Base-by-base conservation (phyloP, 2,329 filamentous ascomycete species). In the Fusarium fujikuroi region DNA sequence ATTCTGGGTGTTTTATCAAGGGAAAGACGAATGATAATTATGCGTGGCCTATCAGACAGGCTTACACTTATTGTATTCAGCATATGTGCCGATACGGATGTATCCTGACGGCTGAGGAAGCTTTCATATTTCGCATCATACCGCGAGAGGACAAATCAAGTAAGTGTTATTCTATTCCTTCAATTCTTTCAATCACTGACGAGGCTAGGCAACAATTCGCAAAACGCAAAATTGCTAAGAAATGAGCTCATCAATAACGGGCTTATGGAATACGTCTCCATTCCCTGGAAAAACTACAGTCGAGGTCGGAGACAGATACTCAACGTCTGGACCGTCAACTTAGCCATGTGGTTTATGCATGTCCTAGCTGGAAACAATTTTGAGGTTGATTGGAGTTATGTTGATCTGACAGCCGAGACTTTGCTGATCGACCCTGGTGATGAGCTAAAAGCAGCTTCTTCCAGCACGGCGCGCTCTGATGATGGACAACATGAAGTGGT, bases 311-410 rank as follows among this genome's bases (percentile, higher is more conserved):
- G 44, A 18, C 39, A 7, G 15, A 18, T 25, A 19, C 37, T 42
- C 11, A 23, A 58, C 18, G 49, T n/a, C 3, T 71, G 63, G 64
- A 73, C 70, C 23, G 25, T 73, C 44, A 71, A 71, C 39, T 44
- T 73, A 9, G 68, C 68, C 2, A 23, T 73, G 18, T 73, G 70
- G 70, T 71, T 73, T 52, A 40, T 73, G 32, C 70, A 73, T n/a
- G 49, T 73, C 9, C 40, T 73, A 19, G 63, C 61, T 1, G 70
- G 70, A 9, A 69, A 71, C 37, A 57, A 64, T 18, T 64, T 71
- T 37, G 61, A 71, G 34, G 69, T 37, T 12, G 25, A 23, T 3
- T 73, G 68, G 70, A 18, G 40, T 9, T 73, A 73, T 46, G 57
- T 30, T n/a, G 30, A 14, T 10, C 42, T 68, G 43, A 19, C 39